A percentile compares a stretch with the other conserved stretches of the same genome.
Conservation (phyloP, 148 eudicot species). For the Cornus controversa region DNA sequence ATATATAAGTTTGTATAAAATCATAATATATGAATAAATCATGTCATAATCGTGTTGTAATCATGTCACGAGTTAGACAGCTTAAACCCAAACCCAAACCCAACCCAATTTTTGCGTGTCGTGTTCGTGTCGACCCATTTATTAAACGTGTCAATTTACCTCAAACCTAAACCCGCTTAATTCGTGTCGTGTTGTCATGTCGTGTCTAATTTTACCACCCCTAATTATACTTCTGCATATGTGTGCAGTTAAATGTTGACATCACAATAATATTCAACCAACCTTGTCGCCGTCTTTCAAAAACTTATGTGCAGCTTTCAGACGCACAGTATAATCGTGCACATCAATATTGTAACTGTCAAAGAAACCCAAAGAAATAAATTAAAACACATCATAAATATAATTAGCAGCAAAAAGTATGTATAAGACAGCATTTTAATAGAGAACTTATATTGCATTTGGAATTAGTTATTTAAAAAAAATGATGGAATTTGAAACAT, state of each 20-base stretch:
- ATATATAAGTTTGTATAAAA: too few relatives aligned
- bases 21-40: too few relatives aligned
- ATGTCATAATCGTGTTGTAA: too few relatives aligned
- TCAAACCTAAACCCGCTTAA: too few relatives aligned
- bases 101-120: too few relatives aligned
- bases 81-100: too few relatives aligned
- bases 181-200: too few relatives aligned
- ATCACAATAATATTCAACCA: constrained; percentile 1
- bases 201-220: too few relatives aligned
- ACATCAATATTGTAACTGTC: constrained; percentile 81
- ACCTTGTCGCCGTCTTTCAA: constrained; percentile 94
- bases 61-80: too few relatives aligned
- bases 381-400: constrained; percentile 4
- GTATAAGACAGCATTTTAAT: background rate
- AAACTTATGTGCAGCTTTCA: constrained; percentile 84
- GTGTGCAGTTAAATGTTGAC: background rate
- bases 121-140: too few relatives aligned
- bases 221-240: background rate
- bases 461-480: too few relatives aligned
- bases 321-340: constrained; percentile 88
- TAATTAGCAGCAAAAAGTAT: background rate
- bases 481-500: background rate
- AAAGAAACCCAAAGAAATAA: constrained; percentile 13
- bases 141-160: too few relatives aligned
- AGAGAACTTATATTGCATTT: background rate